phyloP scores from a whole-genome alignment of 1,139 yeast genomes.

The Saccharomyces pastorianus region DNA sequence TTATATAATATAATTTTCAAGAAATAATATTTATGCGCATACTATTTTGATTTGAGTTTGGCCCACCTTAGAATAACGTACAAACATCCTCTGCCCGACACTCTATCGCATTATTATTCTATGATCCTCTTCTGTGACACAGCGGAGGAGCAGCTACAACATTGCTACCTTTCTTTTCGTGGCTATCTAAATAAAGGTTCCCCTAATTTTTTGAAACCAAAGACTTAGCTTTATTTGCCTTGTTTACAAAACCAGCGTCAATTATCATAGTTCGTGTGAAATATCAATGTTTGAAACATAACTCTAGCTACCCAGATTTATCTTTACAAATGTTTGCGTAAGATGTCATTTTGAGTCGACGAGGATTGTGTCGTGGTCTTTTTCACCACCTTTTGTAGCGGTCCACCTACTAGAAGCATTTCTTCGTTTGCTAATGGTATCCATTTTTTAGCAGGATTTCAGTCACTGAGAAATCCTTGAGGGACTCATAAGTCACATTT shows the following conservation, averaged over 20 bases:
- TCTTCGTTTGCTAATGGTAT: neutral
- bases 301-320: constrained; percentile 2
- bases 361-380: constrained; percentile 15
- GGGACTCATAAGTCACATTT: too few relatives aligned
- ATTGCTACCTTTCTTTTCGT: neutral
- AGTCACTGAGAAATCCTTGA: too few relatives aligned
- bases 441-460: too few relatives aligned
- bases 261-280: constrained; percentile 11
- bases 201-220: too few relatives aligned
- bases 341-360: constrained; percentile 6
- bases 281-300: constrained; percentile 2
- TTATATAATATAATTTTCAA: neutral
- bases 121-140: too few relatives aligned
- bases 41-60: neutral
- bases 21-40: neutral
- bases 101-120: too few relatives aligned
- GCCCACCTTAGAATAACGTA: neutral
- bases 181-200: neutral
- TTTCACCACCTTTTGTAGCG: constrained; percentile 17
- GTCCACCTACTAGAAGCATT: too few relatives aligned
- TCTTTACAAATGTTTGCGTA: neutral
- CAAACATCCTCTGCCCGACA: too few relatives aligned
- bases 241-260: constrained; percentile 8
- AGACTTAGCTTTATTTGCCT: too few relatives aligned
- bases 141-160: too few relatives aligned